Evolutionary conservation across 441 rosid species (phyloP).

Genomic region (Hypseocharis bilobata): DNA sequence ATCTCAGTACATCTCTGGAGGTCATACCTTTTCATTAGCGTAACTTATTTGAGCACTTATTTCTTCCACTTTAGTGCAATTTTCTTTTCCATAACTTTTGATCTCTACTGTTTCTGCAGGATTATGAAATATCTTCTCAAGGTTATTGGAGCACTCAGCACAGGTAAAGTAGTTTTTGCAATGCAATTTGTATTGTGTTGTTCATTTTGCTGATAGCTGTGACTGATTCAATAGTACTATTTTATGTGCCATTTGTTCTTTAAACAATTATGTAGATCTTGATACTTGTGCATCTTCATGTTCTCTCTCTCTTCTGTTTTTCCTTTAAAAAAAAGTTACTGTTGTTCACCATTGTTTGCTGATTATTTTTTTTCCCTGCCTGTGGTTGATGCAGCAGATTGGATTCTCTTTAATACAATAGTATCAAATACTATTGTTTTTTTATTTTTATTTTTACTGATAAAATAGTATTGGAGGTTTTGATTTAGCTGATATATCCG

Average conservation of each 20-base stretch:
- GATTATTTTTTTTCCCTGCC: too few relatives aligned
- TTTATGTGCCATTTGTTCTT: neutral
- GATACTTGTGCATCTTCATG: neutral
- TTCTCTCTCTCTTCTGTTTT: too few relatives aligned
- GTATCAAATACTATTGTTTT: too few relatives aligned
- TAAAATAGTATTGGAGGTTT: too few relatives aligned
- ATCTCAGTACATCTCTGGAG: constrained; percentile 19
- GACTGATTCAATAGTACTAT: neutral
- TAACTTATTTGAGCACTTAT: neutral
- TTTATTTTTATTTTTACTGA: too few relatives aligned
- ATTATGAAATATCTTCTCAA: constrained; percentile 19
- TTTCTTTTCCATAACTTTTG: neutral
- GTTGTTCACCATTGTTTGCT: neutral
- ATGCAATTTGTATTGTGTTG: neutral
- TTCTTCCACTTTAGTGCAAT: neutral
- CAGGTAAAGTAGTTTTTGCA: constrained; percentile 24
- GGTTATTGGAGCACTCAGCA: constrained; percentile 19
- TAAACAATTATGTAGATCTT: neutral
- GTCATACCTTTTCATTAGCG: constrained; percentile 13
- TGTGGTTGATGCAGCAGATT: too few relatives aligned
- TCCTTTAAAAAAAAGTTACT: neutral
- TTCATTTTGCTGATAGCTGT: neutral
- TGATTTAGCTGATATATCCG: too few relatives aligned
- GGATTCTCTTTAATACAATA: too few relatives aligned
- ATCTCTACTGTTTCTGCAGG: constrained; percentile 20